phyloP scores from a whole-genome alignment of 495 filamentous ascomycete genomes.

The Penicillium cosmopolitanum region DNA sequence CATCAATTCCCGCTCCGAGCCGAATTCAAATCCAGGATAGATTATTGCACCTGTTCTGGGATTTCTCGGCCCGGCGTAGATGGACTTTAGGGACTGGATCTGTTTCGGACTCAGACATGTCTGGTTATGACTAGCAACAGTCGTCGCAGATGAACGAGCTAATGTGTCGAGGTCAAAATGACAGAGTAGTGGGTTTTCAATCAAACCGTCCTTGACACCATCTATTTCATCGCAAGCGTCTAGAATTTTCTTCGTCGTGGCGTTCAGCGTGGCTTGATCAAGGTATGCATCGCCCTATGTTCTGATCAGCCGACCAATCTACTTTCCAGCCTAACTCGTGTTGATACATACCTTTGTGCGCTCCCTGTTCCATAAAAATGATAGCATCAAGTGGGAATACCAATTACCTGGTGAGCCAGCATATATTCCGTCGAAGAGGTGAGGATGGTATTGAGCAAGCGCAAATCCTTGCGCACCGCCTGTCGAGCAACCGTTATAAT shows the following conservation, averaged over 20 bases:
- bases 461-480: constrained; percentile 54
- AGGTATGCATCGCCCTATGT: constrained; percentile 21
- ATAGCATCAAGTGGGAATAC: constrained; percentile 45
- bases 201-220: constrained; percentile 40
- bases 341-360: constrained; percentile 10
- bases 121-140: background rate
- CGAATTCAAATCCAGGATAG: constrained; percentile 44
- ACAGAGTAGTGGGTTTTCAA: constrained; percentile 45
- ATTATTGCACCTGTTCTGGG: constrained; percentile 22
- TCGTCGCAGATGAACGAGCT: constrained; percentile 25
- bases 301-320: background rate
- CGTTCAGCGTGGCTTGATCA: constrained; percentile 34
- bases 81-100: constrained; percentile 2
- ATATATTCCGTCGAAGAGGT: constrained; percentile 47
- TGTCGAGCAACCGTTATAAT: constrained; percentile 48
- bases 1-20: constrained; percentile 38
- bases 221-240: constrained; percentile 42
- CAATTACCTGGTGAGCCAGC: constrained; percentile 48
- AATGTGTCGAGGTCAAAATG: constrained; percentile 39
- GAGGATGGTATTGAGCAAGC: constrained; percentile 44
- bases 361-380: constrained; percentile 44
- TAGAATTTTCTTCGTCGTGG: constrained; percentile 37
- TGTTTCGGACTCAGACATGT: constrained; percentile 12
- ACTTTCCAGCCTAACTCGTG: background rate
- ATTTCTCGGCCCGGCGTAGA: constrained; percentile 10